These are phyloP conservation scores for Tetrastigma voinierianum DNA, from an alignment of 164 flowering plant species.

Conservation along the genomic window DNA sequence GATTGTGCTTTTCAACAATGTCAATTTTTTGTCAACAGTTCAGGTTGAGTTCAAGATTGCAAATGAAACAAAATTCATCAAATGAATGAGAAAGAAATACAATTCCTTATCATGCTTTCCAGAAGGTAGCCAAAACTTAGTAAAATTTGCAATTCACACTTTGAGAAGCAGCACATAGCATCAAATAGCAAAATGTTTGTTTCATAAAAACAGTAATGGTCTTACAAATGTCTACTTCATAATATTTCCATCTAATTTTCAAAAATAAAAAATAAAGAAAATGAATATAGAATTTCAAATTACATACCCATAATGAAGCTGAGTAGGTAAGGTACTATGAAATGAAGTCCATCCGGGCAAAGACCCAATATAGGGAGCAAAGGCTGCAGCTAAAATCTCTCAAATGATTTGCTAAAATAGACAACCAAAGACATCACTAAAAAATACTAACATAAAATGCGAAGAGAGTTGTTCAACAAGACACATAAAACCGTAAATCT, in stretches of 20 bases:
- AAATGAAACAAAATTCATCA: too few relatives aligned
- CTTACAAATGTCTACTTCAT: neutral
- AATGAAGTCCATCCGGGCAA: slow-evolving; percentile 62
- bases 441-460: neutral
- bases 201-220: neutral
- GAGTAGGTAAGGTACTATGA: slow-evolving; percentile 64
- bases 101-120: too few relatives aligned
- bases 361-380: slow-evolving; percentile 61
- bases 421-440: neutral
- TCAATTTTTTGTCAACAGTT: too few relatives aligned
- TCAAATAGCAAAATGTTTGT: too few relatives aligned
- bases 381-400: slow-evolving; percentile 71
- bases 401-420: slow-evolving; percentile 60
- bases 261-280: neutral
- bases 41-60: too few relatives aligned
- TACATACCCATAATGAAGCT: slow-evolving; percentile 65
- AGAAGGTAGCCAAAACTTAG: too few relatives aligned
- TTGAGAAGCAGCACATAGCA: too few relatives aligned
- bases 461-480: slow-evolving; percentile 1
- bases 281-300: neutral
- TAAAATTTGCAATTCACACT: too few relatives aligned
- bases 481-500: neutral
- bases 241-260: neutral
- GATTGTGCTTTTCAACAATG: too few relatives aligned
- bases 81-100: too few relatives aligned